These are phyloP conservation scores for Colletotrichum sp. DNA, from an alignment of 2,329 filamentous ascomycete species.

Conservation along the genomic window DNA sequence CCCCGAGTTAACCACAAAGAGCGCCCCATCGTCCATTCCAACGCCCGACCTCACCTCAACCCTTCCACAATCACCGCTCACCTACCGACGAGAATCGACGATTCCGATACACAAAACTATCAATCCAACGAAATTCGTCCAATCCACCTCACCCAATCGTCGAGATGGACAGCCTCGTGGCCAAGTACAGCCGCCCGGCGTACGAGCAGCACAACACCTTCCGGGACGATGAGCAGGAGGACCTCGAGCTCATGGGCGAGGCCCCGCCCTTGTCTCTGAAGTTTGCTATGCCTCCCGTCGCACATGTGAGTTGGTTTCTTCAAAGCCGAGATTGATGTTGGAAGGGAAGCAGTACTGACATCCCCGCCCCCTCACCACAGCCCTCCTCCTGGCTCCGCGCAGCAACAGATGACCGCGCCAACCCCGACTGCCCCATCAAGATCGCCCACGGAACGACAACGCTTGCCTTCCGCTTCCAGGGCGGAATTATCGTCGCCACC, in stretches of 20 bases:
- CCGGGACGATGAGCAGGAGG: slow-evolving; percentile 64
- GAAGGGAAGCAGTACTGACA: slow-evolving; percentile 7
- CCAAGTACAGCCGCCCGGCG: slow-evolving; percentile 84
- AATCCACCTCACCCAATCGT: not conserved
- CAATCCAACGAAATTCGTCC: not conserved
- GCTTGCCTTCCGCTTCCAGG: slow-evolving; percentile 96
- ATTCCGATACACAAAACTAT: not conserved
- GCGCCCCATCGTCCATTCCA: slow-evolving; percentile 25
- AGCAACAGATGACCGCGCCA: slow-evolving; percentile 95
- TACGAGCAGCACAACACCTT: slow-evolving; percentile 69
- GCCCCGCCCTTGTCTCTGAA: slow-evolving; percentile 79
- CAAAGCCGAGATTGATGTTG: not conserved
- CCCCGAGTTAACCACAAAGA: slow-evolving; percentile 15
- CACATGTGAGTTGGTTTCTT: slow-evolving; percentile 68
- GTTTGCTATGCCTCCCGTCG: slow-evolving; percentile 93
- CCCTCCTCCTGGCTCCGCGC: slow-evolving; percentile 94
- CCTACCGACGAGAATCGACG: not conserved
- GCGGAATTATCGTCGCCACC: slow-evolving; percentile 97
- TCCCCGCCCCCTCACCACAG: slow-evolving; percentile 46
- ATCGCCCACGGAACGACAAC: slow-evolving; percentile 99
- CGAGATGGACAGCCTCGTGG: slow-evolving; percentile 89
- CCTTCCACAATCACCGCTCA: not conserved
- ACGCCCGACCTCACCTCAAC: not conserved
- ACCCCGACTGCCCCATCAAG: slow-evolving; percentile 98
- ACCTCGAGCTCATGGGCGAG: slow-evolving; percentile 70